phyloP scores from a whole-genome alignment of 805 yeast species.

The Candida wancherniae region DNA sequence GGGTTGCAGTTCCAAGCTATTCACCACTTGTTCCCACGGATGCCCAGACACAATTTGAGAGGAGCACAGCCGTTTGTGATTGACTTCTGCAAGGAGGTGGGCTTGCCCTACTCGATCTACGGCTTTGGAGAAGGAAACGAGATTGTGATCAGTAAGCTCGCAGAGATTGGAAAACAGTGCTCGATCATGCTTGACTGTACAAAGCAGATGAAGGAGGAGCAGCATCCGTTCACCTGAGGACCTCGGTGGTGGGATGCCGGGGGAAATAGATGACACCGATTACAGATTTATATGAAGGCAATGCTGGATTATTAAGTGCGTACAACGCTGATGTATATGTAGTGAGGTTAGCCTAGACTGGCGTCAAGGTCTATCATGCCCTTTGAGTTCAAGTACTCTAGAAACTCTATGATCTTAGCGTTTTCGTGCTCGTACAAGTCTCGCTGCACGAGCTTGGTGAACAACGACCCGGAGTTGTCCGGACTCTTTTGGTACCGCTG shows the following conservation, averaged over 20 bases:
- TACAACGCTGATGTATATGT: not conserved
- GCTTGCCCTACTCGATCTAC: constrained; percentile 75
- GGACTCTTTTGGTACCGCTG: constrained; percentile 13
- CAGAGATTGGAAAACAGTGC: constrained; percentile 77
- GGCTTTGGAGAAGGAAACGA: constrained; percentile 79
- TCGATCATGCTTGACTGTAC: constrained; percentile 70
- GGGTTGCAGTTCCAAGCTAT: constrained; percentile 90
- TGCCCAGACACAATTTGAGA: constrained; percentile 85
- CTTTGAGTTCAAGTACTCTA: constrained; percentile 31
- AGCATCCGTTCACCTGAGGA: constrained; percentile 13
- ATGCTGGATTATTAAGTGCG: not conserved
- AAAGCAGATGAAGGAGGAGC: constrained; percentile 54
- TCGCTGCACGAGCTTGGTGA: constrained; percentile 28
- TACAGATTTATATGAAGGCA: not conserved
- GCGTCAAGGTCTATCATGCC: constrained; percentile 22
- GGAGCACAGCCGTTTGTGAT: constrained; percentile 67
- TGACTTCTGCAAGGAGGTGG: constrained; percentile 70
- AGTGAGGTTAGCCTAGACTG: not conserved
- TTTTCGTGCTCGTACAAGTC: constrained; percentile 41
- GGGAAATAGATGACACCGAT: not conserved
- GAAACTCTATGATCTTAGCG: constrained; percentile 34
- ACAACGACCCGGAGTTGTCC: constrained; percentile 12
- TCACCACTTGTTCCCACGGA: constrained; percentile 83
- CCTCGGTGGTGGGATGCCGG: not conserved
- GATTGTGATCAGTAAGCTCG: constrained; percentile 62